phyloP scores from a whole-genome alignment of 1,284 basidiomycete genomes.

The Pisolithus thermaeus region DNA sequence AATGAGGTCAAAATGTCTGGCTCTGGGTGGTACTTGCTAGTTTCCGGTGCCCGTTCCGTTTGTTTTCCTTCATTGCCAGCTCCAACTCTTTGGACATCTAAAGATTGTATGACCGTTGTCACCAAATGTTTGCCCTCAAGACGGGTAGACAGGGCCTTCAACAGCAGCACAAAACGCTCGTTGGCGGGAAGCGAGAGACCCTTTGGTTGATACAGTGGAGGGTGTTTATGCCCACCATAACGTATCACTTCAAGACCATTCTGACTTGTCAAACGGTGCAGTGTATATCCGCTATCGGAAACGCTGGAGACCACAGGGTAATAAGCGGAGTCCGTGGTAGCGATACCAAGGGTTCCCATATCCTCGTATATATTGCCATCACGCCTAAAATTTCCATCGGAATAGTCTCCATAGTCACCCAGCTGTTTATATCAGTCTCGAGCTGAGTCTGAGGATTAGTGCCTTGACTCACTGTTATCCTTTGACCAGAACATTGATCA shows the following conservation, averaged over 20 bases:
- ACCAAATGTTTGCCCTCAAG: background rate
- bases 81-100: background rate
- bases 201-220: background rate
- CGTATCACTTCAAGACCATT: too few species aligned
- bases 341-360: too few species aligned
- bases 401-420: background rate
- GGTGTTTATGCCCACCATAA: too few species aligned
- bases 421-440: background rate
- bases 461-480: too few species aligned
- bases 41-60: background rate
- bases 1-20: too few species aligned
- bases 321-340: background rate
- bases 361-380: background rate
- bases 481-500: too few species aligned
- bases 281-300: too few species aligned
- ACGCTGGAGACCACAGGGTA: background rate
- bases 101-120: background rate
- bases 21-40: background rate
- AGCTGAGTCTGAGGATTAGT: too few species aligned
- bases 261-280: too few species aligned
- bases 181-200: background rate
- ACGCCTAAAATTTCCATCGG: background rate
- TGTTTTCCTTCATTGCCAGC: too few species aligned
- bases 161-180: background rate
- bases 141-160: background rate